Evolutionary conservation across 2,329 filamentous ascomycete genomes (phyloP), one percentile per base, ranked within the genome.

Genomic region (Bipolaris victoriae): DNA sequence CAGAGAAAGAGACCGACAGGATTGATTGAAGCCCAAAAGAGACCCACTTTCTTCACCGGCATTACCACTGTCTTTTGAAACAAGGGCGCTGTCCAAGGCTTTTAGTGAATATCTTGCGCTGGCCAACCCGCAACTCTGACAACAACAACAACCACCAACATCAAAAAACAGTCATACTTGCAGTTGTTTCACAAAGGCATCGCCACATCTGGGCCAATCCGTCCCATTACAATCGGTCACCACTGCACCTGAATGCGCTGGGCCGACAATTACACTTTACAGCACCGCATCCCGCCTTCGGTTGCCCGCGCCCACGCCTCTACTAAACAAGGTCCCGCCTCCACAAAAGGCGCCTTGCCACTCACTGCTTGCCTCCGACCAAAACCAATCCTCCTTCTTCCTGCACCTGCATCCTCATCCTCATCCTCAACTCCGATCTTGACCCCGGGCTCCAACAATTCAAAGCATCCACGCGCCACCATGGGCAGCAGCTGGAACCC

Each of bases 401-500:
- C 44, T 39, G 57, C 52, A 20, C 47, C 46, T 24, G 57, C 52
- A 33, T 50, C 43, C 20, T 49, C 54, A 3, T 24, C 37, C 5
- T 31, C 33, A 2, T 26, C 45, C 33, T 43, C 49, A 26, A 33
- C 29, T 36, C 33, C n/a, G n/a, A 33, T 29, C 43, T 31, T 26
- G 43, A 29, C 26, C 15, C 24, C 39, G 49, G 39, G 15, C 31
- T 24, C 7, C 33, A 9, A 40, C 36, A 7, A 29, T 13, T 37
- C 0, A 13, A 26, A 43, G 15, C 29, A 35, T 18, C 46, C 41
- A 49, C 37, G 39, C 48, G 22, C 52, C 52, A 70, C 51, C 33
- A 76, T 77, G 74, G 71, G 69, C 66, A 59, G 33, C 49, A 52
- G 45, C 53, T 77, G 74, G 74, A 76, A 76, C 66, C 65, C 66